Percentiles rank a stretch among this genome's conserved stretches.
Conservation (phyloP, 495 filamentous ascomycete species). For the Neurospora discreta region DNA sequence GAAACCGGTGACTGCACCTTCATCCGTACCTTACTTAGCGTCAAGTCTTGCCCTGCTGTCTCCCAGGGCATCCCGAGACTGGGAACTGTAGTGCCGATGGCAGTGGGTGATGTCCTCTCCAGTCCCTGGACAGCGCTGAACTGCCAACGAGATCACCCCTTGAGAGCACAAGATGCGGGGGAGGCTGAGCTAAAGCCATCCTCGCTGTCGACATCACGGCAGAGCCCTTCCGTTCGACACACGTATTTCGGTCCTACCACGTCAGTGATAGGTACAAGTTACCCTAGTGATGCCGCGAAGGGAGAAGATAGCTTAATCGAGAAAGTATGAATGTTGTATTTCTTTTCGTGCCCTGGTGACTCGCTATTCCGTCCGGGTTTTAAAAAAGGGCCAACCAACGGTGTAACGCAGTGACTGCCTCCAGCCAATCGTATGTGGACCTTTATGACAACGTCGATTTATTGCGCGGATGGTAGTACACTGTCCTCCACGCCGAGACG, state of each 20-base stretch:
- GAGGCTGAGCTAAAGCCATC: neutral
- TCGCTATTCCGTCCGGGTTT: neutral
- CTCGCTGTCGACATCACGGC: neutral
- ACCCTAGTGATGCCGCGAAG: neutral
- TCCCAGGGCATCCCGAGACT: neutral
- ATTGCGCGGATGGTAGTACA: neutral
- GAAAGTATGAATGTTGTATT: neutral
- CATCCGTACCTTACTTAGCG: neutral
- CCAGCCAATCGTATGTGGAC: neutral
- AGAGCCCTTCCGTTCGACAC: neutral
- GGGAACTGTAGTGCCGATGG: neutral
- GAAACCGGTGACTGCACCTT: neutral
- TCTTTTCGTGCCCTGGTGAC: neutral
- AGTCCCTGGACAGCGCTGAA: neutral
- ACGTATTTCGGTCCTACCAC: neutral
- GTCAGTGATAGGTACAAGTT: neutral
- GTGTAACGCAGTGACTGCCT: neutral
- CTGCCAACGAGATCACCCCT: neutral
- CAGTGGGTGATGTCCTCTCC: neutral
- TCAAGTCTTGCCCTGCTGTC: neutral
- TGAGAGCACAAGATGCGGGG: neutral
- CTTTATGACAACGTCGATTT: neutral
- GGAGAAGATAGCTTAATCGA: neutral
- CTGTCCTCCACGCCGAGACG: neutral
- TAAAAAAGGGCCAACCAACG: neutral